phyloP scores from a whole-genome alignment of 768 basidiomycete species.

The Melanogaster broomeanus region DNA sequence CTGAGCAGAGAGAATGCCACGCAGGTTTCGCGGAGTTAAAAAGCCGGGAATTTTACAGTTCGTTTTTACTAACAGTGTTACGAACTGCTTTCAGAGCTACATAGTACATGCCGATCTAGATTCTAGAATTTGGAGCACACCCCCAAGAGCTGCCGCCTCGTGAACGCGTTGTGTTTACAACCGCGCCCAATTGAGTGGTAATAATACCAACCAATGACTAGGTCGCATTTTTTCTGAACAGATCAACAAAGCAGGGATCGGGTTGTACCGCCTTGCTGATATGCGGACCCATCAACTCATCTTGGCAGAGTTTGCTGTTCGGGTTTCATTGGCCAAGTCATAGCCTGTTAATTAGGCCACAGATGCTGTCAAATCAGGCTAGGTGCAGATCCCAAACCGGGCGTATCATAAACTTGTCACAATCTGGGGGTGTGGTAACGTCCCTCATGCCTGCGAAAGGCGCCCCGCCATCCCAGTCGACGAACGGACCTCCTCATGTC shows the following conservation, averaged over 20 bases:
- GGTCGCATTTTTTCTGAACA: slow-evolving; percentile 8
- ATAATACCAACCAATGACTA: slow-evolving; percentile 27
- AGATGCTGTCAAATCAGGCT: slow-evolving; percentile 31
- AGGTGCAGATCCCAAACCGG: slow-evolving; percentile 29
- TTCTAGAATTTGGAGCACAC: no score
- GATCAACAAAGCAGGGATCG: slow-evolving; percentile 16
- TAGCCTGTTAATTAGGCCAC: slow-evolving; percentile 31
- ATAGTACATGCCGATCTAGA: no score
- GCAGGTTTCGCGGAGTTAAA: slow-evolving; percentile 35
- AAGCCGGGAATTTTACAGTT: slow-evolving; percentile 8
- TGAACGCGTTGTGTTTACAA: background rate
- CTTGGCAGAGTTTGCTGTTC: slow-evolving; percentile 24
- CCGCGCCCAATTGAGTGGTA: slow-evolving; percentile 18
- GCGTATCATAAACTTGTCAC: slow-evolving; percentile 18
- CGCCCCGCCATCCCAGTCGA: slow-evolving; percentile 20
- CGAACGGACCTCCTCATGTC: slow-evolving; percentile 31
- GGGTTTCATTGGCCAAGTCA: no score
- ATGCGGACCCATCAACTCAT: slow-evolving; percentile 19
- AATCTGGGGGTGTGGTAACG: slow-evolving; percentile 23
- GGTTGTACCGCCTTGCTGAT: slow-evolving; percentile 28
- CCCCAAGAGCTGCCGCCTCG: slow-evolving; percentile 7
- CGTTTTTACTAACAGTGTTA: no score
- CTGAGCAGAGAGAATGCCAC: slow-evolving; percentile 14
- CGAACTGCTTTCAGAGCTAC: no score
- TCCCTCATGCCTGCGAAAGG: slow-evolving; percentile 19